These are phyloP conservation scores for Suillus decipiens DNA, from an alignment of 768 basidiomycete species.

Conservation along the genomic window DNA sequence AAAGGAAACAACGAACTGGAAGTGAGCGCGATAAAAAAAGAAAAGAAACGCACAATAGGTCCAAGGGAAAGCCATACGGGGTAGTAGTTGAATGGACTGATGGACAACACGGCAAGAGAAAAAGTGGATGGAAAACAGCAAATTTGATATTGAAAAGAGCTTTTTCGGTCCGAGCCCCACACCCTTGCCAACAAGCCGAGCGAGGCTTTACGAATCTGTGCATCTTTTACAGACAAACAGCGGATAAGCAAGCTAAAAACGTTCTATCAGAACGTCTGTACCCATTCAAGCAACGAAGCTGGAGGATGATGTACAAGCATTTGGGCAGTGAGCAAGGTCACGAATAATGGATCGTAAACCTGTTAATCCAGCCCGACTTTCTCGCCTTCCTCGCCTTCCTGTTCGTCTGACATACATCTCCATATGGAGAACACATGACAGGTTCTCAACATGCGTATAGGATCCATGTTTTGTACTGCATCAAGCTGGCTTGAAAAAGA, in stretches of 20 bases:
- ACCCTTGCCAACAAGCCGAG: no score
- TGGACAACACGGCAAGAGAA: constrained; percentile 66
- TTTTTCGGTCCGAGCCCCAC: constrained; percentile 68
- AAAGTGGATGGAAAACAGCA: constrained; percentile 57
- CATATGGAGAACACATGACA: constrained; percentile 71
- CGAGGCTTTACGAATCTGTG: constrained; percentile 60
- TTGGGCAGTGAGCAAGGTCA: constrained; percentile 65
- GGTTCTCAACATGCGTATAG: constrained; percentile 65
- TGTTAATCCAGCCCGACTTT: constrained; percentile 35
- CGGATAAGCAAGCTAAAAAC: constrained; percentile 72
- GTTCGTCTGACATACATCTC: constrained; percentile 49
- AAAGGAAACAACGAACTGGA: constrained; percentile 20
- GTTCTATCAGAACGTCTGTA: constrained; percentile 72
- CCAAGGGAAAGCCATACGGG: constrained; percentile 60
- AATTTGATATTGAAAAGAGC: constrained; percentile 58
- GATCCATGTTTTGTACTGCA: constrained; percentile 69
- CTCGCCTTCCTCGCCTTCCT: constrained; percentile 18
- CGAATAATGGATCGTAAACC: constrained; percentile 81
- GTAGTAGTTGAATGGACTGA: constrained; percentile 78
- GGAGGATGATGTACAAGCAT: constrained; percentile 63
- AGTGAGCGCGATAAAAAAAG: not conserved
- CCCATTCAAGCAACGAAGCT: constrained; percentile 59
- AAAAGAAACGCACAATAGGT: constrained; percentile 50
- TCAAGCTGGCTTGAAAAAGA: constrained; percentile 56
- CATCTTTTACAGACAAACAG: constrained; percentile 67